phyloP scores from a whole-genome alignment of 1,284 basidiomycete species.

The Blastosporella zonata region DNA sequence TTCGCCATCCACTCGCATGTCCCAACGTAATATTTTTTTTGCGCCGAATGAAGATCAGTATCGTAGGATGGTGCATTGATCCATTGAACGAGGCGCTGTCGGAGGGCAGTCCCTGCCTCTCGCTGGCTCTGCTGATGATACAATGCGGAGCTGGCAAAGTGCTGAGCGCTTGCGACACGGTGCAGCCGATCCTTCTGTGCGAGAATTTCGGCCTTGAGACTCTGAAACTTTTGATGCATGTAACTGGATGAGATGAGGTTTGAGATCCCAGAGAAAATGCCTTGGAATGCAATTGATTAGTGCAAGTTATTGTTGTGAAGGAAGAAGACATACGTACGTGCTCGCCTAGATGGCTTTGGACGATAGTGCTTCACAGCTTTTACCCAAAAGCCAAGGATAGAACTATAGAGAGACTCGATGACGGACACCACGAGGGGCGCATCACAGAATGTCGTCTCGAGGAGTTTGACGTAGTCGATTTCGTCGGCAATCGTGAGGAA shows the following conservation, averaged over 20 bases:
- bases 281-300: neutral
- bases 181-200: slow-evolving; percentile 4
- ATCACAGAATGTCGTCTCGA: neutral
- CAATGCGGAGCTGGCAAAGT: neutral
- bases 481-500: slow-evolving; percentile 6
- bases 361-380: slow-evolving; percentile 9
- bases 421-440: slow-evolving; percentile 6
- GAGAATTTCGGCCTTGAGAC: slow-evolving; percentile 1
- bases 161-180: slow-evolving; percentile 1
- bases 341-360: neutral
- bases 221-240: slow-evolving; percentile 4
- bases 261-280: neutral
- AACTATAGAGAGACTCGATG: slow-evolving; percentile 6
- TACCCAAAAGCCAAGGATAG: slow-evolving; percentile 9
- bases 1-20: slow-evolving; percentile 2
- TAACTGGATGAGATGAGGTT: neutral
- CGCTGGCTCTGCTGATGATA: neutral
- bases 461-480: neutral
- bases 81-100: neutral
- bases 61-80: slow-evolving; percentile 3
- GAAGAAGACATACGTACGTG: neutral
- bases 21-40: neutral
- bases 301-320: neutral
- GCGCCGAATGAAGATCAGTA: neutral
- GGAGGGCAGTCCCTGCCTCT: neutral